Conservation (phyloP, 176 grass and related monocot species). For the Lolium multiflorum region DNA sequence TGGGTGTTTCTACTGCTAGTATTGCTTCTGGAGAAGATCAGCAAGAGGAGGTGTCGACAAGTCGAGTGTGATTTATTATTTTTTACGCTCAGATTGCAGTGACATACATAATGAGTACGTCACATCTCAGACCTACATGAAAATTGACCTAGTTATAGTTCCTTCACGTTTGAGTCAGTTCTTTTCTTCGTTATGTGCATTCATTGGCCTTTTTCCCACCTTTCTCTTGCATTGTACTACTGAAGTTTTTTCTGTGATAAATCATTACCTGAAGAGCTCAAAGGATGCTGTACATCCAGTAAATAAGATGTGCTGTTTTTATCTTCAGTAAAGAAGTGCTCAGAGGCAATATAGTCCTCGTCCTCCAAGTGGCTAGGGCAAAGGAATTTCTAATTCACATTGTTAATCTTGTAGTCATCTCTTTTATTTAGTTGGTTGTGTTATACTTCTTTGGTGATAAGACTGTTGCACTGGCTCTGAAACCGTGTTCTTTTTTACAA, state of each 20-base stretch:
- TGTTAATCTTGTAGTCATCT: background rate
- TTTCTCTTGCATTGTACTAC: constrained; percentile 12
- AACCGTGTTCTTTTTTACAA: too few species aligned
- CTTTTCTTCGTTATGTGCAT: background rate
- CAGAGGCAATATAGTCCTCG: constrained; percentile 1
- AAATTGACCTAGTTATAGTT: background rate
- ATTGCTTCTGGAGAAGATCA: constrained; percentile 63
- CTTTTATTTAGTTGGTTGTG: constrained; percentile 6
- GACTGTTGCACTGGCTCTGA: background rate
- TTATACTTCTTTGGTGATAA: background rate
- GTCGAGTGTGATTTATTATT: constrained; percentile 56
- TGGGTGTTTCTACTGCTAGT: constrained; percentile 37
- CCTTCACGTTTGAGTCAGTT: constrained; percentile 17
- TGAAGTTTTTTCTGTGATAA: constrained; percentile 20
- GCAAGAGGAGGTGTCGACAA: constrained; percentile 54
- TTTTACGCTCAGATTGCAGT: constrained; percentile 2
- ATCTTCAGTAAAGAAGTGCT: background rate
- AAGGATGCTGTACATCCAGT: too few species aligned
- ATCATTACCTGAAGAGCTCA: constrained; percentile 1
- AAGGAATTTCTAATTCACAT: background rate
- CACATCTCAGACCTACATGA: constrained; percentile 23
- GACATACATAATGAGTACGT: constrained; percentile 41
- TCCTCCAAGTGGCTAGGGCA: background rate
- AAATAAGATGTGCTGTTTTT: background rate
- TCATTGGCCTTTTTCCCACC: background rate